Evolutionary conservation across 2,329 filamentous ascomycete genomes (phyloP).

Genomic region (Waltergamsia citrina): DNA sequence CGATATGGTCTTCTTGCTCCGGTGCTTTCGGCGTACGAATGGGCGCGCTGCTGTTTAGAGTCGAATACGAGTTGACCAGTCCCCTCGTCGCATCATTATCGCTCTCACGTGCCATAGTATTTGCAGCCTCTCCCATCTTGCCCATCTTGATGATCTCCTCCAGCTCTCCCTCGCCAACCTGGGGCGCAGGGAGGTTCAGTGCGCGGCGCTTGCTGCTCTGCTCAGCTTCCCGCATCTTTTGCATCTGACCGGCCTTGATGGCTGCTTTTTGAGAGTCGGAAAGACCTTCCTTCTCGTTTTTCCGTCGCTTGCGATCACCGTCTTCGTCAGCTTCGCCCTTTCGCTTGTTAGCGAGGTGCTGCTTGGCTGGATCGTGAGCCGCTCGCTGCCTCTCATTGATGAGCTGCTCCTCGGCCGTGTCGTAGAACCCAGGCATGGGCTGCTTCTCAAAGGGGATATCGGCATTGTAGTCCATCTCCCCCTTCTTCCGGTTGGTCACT

Average conservation of each 20-base stretch:
- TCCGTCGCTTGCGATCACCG: constrained; percentile 74
- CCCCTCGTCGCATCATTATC: constrained; percentile 81
- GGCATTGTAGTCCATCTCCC: constrained; percentile 99
- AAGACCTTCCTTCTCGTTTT: constrained; percentile 76
- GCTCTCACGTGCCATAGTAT: constrained; percentile 61
- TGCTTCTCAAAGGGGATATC: constrained; percentile 97
- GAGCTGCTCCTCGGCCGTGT: constrained; percentile 73
- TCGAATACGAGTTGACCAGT: constrained; percentile 78
- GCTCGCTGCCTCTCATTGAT: constrained; percentile 78
- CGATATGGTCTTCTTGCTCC: constrained; percentile 88
- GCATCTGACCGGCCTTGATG: constrained; percentile 85
- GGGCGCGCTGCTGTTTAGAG: constrained; percentile 70
- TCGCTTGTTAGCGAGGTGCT: constrained; percentile 82
- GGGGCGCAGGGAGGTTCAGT: constrained; percentile 77
- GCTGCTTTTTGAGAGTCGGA: constrained; percentile 77
- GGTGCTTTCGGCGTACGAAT: constrained; percentile 89
- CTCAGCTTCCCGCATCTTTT: constrained; percentile 91
- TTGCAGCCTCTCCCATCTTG: constrained; percentile 82
- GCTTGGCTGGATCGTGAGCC: constrained; percentile 85
- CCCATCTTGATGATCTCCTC: constrained; percentile 99
- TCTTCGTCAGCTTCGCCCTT: constrained; percentile 88
- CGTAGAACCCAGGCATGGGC: constrained; percentile 81
- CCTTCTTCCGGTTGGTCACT: constrained; percentile 80
- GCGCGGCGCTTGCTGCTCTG: constrained; percentile 87
- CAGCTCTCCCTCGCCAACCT: constrained; percentile 85